A percentile compares a stretch with the other conserved stretches of the same genome.
These are phyloP conservation scores for Pichia pseudocactophila DNA, from an alignment of 805 yeast species.

Conservation along the genomic window DNA sequence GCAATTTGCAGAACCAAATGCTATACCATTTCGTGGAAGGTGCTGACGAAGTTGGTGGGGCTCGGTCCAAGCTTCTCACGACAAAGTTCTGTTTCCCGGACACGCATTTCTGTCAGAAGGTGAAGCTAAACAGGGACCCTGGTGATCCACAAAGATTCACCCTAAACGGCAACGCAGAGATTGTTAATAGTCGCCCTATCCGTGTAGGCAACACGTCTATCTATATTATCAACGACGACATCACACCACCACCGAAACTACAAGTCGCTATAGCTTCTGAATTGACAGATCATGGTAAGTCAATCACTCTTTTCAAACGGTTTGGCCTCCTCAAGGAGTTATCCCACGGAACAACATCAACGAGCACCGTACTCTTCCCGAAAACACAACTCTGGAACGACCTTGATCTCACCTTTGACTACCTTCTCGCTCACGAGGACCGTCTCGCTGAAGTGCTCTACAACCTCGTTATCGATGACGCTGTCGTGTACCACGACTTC, in stretches of 20 bases:
- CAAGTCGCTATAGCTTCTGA: slow-evolving; percentile 54
- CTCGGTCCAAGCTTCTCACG: slow-evolving; percentile 28
- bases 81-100: slow-evolving; percentile 41
- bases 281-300: slow-evolving; percentile 51
- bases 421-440: slow-evolving; percentile 41
- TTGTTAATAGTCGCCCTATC: slow-evolving; percentile 32
- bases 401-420: slow-evolving; percentile 50
- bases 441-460: too few species aligned
- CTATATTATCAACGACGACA: slow-evolving; percentile 51
- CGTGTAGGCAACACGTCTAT: slow-evolving; percentile 57
- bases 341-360: slow-evolving; percentile 37
- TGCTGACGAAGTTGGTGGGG: slow-evolving; percentile 19
- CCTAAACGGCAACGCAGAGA: slow-evolving; percentile 49
- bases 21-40: slow-evolving; percentile 60
- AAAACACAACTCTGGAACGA: slow-evolving; percentile 65
- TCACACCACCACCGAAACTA: slow-evolving; percentile 56
- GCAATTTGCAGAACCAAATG: slow-evolving; percentile 26
- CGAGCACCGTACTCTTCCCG: slow-evolving; percentile 75
- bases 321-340: slow-evolving; percentile 42
- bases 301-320: slow-evolving; percentile 48
- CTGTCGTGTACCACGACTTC: slow-evolving; percentile 59
- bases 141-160: slow-evolving; percentile 23
- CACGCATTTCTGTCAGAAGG: slow-evolving; percentile 51
- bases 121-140: slow-evolving; percentile 34
- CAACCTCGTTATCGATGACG: slow-evolving; percentile 26